Evolutionary conservation across 164 flowering plant species (phyloP).

Genomic region (Vitis labrusca): DNA sequence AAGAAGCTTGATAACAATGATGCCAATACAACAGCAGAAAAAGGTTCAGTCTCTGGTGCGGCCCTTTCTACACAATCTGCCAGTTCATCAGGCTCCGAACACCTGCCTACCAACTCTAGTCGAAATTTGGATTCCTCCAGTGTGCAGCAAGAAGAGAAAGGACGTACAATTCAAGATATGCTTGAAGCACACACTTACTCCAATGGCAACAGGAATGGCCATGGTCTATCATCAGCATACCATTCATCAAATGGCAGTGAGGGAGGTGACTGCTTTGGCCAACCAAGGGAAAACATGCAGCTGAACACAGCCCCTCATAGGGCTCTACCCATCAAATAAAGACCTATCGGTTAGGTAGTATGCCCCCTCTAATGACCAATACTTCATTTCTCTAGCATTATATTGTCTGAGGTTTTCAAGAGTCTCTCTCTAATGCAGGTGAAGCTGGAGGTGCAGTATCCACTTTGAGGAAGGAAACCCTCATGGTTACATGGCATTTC

Average conservation of each 20-base stretch:
- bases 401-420: constrained; percentile 6
- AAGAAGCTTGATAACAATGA: constrained; percentile 31
- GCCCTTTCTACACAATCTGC: constrained; percentile 10
- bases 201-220: constrained; percentile 18
- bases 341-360: not conserved
- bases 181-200: constrained; percentile 8
- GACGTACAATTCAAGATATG: constrained; percentile 12
- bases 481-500: constrained; percentile 6
- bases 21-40: constrained; percentile 12
- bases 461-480: not conserved
- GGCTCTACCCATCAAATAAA: constrained; percentile 12
- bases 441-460: constrained; percentile 9
- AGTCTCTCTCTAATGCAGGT: constrained; percentile 14
- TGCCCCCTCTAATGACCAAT: constrained; percentile 1
- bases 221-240: constrained; percentile 16
- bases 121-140: constrained; percentile 9
- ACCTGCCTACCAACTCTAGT: constrained; percentile 8
- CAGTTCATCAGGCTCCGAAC: constrained; percentile 12
- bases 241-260: constrained; percentile 7
- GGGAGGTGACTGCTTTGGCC: constrained; percentile 12
- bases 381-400: not conserved
- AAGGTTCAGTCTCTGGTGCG: constrained; percentile 7
- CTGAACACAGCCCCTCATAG: constrained; percentile 10
- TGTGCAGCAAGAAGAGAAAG: constrained; percentile 11
- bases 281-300: constrained; percentile 15